Percentiles rank a stretch among this genome's conserved stretches.
phyloP scores from a whole-genome alignment of 2,329 filamentous ascomycete species.

The Aspergillus ochraceus region DNA sequence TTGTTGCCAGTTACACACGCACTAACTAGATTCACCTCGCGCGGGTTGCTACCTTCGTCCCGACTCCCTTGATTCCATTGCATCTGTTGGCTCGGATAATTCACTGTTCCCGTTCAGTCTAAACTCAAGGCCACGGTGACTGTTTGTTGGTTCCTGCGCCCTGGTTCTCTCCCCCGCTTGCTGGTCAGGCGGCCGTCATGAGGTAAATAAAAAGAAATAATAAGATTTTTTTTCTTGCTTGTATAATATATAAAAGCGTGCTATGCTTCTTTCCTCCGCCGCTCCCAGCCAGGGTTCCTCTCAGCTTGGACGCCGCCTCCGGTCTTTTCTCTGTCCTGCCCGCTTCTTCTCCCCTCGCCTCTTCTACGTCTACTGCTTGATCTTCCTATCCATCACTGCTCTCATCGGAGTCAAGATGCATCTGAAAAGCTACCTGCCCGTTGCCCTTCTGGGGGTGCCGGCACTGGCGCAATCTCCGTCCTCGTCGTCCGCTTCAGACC shows the following conservation, averaged over 20 bases:
- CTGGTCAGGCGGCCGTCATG: conserved; percentile 22
- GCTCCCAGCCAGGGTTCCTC: conserved; percentile 9
- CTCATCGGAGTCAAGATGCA: conserved; percentile 38
- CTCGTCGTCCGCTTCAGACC: conserved; percentile 21
- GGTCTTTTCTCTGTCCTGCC: conserved; percentile 28
- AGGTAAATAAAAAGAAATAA: conserved; percentile 10
- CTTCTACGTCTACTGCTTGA: conserved; percentile 27
- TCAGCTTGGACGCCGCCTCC: conserved; percentile 26
- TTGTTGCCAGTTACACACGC: not conserved
- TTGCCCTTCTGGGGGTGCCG: conserved; percentile 35
- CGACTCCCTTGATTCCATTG: conserved; percentile 4
- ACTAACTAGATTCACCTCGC: not conserved
- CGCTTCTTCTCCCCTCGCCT: conserved; percentile 32
- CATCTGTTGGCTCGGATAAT: conserved; percentile 21
- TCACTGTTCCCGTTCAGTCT: conserved; percentile 19
- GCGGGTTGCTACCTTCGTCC: not conserved
- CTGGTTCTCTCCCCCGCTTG: conserved; percentile 14
- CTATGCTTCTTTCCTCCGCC: conserved; percentile 19
- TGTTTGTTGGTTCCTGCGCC: conserved; percentile 15
- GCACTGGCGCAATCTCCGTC: conserved; percentile 22
- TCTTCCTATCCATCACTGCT: conserved; percentile 30
- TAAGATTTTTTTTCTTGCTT: not conserved
- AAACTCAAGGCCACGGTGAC: conserved; percentile 11
- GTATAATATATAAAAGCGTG: conserved; percentile 11
- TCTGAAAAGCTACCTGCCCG: conserved; percentile 33